Base-by-base conservation (phyloP, 768 basidiomycete species). In the Calocera viscosa region DNA sequence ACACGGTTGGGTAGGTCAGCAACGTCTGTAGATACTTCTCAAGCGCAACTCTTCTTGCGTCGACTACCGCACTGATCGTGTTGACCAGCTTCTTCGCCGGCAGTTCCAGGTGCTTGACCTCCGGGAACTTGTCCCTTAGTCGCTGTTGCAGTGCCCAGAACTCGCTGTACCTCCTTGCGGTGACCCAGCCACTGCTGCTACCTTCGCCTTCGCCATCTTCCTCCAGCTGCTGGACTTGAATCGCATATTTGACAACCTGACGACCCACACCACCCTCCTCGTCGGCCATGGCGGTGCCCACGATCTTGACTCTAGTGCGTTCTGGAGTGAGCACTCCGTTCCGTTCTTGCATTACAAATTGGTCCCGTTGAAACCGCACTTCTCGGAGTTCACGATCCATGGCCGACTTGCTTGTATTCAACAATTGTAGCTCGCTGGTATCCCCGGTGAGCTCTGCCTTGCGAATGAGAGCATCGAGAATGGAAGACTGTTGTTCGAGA, bases 381-480 rank as follows among this genome's bases (percentile, higher is more conserved):
- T 92, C 88, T 33, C 94, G 82, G 41, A 94, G 78, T 72, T 98
- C 94, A 66, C 91, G 80, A 17, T 80, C 83, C 78, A 98, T 83
- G 0, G 90, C 84, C 10, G 87, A 82, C 74, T 89, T 90, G 1
- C 93, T 94, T 72, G 85, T 89, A 68, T 80, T 83, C 63, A 98
- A 83, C 49, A 98, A 81, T 67, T 82, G 83, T 24, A 95, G 82
- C 76, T 98, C 94, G 71, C 89, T 86, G 1, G 83, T 85, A 73
- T 91, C 93, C 0, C 94, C 96, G 2, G 91, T 91, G 40, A 98
- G 78, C 73, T 98, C 96, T 0, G 96, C 96, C 75, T 95, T 94
- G 72, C 90, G 90, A 72, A 96, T 91, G 49, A 98, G 79, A 0
- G 86, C 89, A 68, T 90, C 88, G 2, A 99, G 82, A 79, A 92